These are phyloP conservation scores for Fraxinus platypoda DNA, from an alignment of 305 asterid species.

Conservation along the genomic window DNA sequence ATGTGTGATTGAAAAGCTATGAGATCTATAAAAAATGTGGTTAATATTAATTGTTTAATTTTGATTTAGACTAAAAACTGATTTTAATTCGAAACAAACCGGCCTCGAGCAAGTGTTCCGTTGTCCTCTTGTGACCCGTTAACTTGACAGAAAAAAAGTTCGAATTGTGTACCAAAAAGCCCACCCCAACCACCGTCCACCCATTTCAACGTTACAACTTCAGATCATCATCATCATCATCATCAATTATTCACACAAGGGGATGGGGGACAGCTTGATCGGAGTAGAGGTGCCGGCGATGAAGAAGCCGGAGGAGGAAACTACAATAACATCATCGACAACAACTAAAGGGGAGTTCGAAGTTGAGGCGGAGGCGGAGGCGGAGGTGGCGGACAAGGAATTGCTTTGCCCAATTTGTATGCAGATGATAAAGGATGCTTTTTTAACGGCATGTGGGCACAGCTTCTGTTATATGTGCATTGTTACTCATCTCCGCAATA, in stretches of 20 bases:
- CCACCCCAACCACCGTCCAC: background rate
- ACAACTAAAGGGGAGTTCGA: slow-evolving; percentile 15
- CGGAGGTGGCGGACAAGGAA: slow-evolving; percentile 47
- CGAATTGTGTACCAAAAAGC: background rate
- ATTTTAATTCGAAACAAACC: too few relatives aligned
- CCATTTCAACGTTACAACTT: background rate
- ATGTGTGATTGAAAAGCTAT: too few relatives aligned
- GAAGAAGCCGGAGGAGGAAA: slow-evolving; percentile 19
- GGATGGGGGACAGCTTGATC: slow-evolving; percentile 44
- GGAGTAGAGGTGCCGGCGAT: slow-evolving; percentile 40
- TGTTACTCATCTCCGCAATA: slow-evolving; percentile 69
- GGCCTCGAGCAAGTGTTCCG: background rate
- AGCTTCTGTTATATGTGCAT: slow-evolving; percentile 87
- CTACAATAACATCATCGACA: background rate
- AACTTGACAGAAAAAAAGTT: background rate
- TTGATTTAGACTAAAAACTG: too few relatives aligned
- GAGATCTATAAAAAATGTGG: too few relatives aligned
- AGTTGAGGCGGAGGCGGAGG: slow-evolving; percentile 10
- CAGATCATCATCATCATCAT: background rate
- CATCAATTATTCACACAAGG: background rate
- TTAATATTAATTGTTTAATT: too few relatives aligned
- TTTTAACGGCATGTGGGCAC: slow-evolving; percentile 69
- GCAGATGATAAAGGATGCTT: slow-evolving; percentile 66
- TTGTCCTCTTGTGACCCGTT: background rate
- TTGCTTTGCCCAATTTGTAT: slow-evolving; percentile 66